These are phyloP conservation scores for Plasmodium fragile DNA, from an alignment of 169 alveolate genomes.

Conservation along the genomic window DNA sequence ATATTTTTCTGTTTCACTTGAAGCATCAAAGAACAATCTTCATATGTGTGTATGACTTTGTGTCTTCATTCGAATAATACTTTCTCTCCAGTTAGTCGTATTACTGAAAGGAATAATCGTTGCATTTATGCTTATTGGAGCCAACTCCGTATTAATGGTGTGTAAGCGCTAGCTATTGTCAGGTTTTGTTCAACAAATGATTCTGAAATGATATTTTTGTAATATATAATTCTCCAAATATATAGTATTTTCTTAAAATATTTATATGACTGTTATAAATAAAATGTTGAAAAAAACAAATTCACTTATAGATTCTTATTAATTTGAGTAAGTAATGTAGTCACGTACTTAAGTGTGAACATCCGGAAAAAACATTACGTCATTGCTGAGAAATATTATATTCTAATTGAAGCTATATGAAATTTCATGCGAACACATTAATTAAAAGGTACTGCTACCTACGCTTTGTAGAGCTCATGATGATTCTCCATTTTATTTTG, in stretches of 20 bases:
- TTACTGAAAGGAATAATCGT: background rate
- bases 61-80: background rate
- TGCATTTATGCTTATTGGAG: background rate
- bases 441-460: background rate
- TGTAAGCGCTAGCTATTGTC: background rate
- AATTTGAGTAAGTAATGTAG: background rate
- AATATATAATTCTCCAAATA: background rate
- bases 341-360: background rate
- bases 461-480: background rate
- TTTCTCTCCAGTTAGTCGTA: background rate
- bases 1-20: background rate
- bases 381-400: background rate
- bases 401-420: background rate
- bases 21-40: background rate
- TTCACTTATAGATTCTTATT: background rate
- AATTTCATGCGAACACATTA: background rate
- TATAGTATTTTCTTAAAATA: background rate
- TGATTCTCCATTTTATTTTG: background rate
- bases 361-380: background rate
- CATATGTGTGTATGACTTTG: background rate
- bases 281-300: background rate
- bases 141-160: background rate
- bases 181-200: background rate
- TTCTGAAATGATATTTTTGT: background rate
- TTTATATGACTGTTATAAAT: background rate